Evolutionary conservation across 345 rosid species (phyloP).

Genomic region (Euphorbia lathyris): DNA sequence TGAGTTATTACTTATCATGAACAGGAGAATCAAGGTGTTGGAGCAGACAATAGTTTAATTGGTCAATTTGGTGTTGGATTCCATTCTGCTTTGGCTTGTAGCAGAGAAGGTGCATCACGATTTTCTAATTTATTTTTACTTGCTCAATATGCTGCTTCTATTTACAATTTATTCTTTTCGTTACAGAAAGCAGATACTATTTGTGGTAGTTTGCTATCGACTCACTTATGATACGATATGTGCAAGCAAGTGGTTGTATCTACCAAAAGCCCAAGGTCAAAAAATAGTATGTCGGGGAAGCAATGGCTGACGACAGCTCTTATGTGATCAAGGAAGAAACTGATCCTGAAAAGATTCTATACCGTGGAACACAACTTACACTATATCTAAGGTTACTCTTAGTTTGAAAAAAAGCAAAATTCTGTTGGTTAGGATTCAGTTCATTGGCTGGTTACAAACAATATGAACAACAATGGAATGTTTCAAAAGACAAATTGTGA

Average conservation of each 20-base stretch:
- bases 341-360: constrained; percentile 66
- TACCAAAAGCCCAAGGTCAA: constrained; percentile 92
- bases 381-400: constrained; percentile 66
- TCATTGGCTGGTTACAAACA: no score
- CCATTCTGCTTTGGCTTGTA: constrained; percentile 94
- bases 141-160: neutral
- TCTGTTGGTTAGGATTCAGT: no score
- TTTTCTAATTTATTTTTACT: neutral
- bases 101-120: constrained; percentile 80
- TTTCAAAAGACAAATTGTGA: no score
- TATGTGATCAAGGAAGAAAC: constrained; percentile 86
- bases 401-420: no score
- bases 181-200: neutral
- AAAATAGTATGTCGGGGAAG: constrained; percentile 96
- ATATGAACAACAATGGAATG: no score
- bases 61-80: constrained; percentile 99
- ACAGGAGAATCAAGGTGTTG: no score
- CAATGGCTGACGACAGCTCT: constrained; percentile 85
- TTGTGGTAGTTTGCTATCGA: constrained; percentile 8
- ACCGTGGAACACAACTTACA: constrained; percentile 90
- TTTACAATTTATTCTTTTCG: neutral
- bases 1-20: no score
- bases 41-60: constrained; percentile 79
- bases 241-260: constrained; percentile 74
- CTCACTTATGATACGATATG: constrained; percentile 10